Evolutionary conservation across 352 stramenopile species (phyloP).

Genomic region (Thraustochytrium striatum): DNA sequence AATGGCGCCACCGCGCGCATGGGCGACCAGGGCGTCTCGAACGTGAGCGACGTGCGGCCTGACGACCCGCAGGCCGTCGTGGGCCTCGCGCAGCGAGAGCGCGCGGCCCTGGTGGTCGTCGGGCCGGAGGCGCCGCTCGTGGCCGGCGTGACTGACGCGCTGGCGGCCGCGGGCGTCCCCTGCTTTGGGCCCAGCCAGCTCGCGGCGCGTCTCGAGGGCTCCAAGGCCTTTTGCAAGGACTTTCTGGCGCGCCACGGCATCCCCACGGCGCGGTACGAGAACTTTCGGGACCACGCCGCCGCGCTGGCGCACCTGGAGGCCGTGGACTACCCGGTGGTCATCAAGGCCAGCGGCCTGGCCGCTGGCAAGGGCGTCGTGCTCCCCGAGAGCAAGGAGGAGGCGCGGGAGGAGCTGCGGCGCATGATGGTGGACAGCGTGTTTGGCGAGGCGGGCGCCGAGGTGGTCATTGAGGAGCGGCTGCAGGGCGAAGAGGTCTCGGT

Average conservation of each 20-base stretch:
- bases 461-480: conserved; percentile 97
- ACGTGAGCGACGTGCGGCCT: conserved; percentile 42
- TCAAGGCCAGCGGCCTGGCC: conserved; percentile 97
- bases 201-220: conserved; percentile 91
- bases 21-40: conserved; percentile 44
- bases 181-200: conserved; percentile 90
- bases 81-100: conserved; percentile 60
- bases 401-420: conserved; percentile 82
- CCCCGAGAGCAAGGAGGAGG: conserved; percentile 82
- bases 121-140: conserved; percentile 93
- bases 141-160: conserved; percentile 76
- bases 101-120: conserved; percentile 89
- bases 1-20: conserved; percentile 63
- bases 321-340: conserved; percentile 81
- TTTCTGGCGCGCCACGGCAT: conserved; percentile 96
- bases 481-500: conserved; percentile 92
- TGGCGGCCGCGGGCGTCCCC: conserved; percentile 61
- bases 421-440: conserved; percentile 97
- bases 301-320: conserved; percentile 85
- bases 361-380: conserved; percentile 97
- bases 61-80: conserved; percentile 59
- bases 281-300: conserved; percentile 86
- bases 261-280: conserved; percentile 92
- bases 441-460: conserved; percentile 79
- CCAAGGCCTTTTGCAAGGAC: conserved; percentile 96